These are phyloP conservation scores for Diaporthe sp. DNA, from an alignment of 2,329 filamentous ascomycete genomes.

Conservation along the genomic window DNA sequence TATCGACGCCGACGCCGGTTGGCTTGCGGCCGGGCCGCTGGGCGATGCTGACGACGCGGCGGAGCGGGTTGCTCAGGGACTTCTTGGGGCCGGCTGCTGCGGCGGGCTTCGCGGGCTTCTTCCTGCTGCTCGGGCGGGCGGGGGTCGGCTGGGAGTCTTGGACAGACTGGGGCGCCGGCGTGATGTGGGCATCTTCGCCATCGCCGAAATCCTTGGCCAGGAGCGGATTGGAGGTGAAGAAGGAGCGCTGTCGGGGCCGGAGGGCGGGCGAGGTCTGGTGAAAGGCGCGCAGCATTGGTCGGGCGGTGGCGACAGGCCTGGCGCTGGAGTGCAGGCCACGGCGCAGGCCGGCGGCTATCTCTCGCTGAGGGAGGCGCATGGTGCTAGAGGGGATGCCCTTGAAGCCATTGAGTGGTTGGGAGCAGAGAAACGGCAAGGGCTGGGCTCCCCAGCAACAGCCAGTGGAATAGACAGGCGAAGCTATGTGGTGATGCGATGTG, in stretches of 20 bases:
- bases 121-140: constrained; percentile 21
- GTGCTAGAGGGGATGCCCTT: background rate
- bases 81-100: constrained; percentile 56
- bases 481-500: background rate
- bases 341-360: constrained; percentile 29
- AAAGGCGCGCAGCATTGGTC: constrained; percentile 51
- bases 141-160: background rate
- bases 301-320: constrained; percentile 34
- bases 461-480: background rate
- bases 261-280: constrained; percentile 56
- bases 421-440: background rate
- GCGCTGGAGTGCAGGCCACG: constrained; percentile 41
- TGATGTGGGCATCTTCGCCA: constrained; percentile 19
- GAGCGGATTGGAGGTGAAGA: constrained; percentile 74
- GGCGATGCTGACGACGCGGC: constrained; percentile 87
- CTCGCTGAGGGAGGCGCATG: constrained; percentile 33
- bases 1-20: constrained; percentile 52
- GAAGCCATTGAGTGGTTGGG: constrained; percentile 30
- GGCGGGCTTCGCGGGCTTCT: constrained; percentile 32
- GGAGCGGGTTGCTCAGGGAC: constrained; percentile 83
- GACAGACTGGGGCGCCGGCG: background rate
- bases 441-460: background rate
- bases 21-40: constrained; percentile 64
- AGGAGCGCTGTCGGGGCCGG: constrained; percentile 66
- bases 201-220: constrained; percentile 52